Evolutionary conservation across 305 asterid genomes (phyloP).

Genomic region (Solanum hybrid): DNA sequence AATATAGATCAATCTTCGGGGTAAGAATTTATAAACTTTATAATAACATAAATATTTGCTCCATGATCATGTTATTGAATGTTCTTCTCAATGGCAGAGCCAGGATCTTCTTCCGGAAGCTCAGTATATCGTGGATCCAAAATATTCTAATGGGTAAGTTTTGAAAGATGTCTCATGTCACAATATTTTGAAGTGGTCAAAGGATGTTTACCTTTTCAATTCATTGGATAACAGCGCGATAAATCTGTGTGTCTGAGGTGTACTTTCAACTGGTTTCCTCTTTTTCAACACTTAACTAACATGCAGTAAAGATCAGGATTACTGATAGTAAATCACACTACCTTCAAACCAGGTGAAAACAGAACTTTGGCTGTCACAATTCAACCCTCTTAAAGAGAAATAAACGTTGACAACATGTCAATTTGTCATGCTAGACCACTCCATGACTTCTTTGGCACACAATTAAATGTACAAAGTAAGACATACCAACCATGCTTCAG

Average conservation of each 20-base stretch:
- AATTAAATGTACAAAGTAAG: background rate
- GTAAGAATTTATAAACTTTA: slow-evolving; percentile 21
- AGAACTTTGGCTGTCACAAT: background rate
- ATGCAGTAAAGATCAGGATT: background rate
- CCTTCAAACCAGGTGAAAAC: background rate
- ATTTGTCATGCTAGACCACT: background rate
- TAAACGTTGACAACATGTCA: background rate
- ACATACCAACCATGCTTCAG: background rate
- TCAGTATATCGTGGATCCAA: slow-evolving; percentile 58
- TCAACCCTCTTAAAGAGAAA: background rate
- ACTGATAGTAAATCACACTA: background rate
- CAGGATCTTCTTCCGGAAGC: slow-evolving; percentile 65
- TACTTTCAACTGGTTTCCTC: background rate
- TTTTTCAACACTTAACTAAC: background rate
- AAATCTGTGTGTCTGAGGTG: background rate
- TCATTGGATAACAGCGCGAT: background rate
- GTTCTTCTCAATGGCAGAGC: slow-evolving; percentile 40
- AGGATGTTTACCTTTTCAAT: background rate
- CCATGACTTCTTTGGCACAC: background rate
- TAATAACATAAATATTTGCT: background rate
- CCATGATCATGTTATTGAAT: slow-evolving; percentile 11
- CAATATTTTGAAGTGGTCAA: background rate
- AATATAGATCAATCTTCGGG: slow-evolving; percentile 72
- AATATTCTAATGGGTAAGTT: slow-evolving; percentile 69
- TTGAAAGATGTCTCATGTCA: background rate